Base-by-base conservation (phyloP, 306 rosid genomes). In the Benincasa hispida region DNA sequence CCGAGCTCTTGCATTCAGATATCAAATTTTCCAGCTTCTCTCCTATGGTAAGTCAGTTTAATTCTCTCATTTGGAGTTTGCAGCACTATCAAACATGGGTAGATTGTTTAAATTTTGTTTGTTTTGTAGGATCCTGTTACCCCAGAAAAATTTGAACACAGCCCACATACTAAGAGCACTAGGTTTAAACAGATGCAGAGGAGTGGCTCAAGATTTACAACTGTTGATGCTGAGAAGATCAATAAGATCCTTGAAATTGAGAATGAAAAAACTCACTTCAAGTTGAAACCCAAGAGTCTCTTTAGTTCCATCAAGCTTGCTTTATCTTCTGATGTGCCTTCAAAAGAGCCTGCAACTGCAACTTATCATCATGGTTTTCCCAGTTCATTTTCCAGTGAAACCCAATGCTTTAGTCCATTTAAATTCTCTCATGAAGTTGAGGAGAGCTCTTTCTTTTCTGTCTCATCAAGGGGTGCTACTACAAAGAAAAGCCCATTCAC, bases 91-190 rank as follows among this genome's bases (percentile, higher is more conserved):
- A 75, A 75, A 79, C 72, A 19, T 10, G 35, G 27, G 7, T 28
- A 2, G 14, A 45, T 18, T 32, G 5, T n/a, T 41, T 35, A 34
- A 65, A 37, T 28, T 6, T 65, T 3, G 3, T 65, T 77, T 11
- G 17, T 17, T 73, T 37, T 82, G 37, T 83, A 91, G 98, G 91
- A 84, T 83, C 98, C 97, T 6, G 86, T 87, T 35, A 94, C 98
- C 35, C 98, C 98, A 2, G 97, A 91, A n/a, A 91, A 91, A 72
- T 72, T 84, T 69, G 97, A 91, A 81, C 90, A 86, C 72, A 85
- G 83, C 9, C 80, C 88, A 39, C 85, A 84, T 74, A 78, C 85
- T 19, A 89, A 79, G 83, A 90, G 94, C 72, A 63, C 67, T 60
- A 91, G 88, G 82, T 32, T 80, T 18, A 22, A 10, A 45, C 78